A percentile compares a stretch with the other conserved stretches of the same genome.
These are phyloP conservation scores for Lactarius pseudohatsudake DNA, from an alignment of 768 basidiomycete species.

Conservation along the genomic window DNA sequence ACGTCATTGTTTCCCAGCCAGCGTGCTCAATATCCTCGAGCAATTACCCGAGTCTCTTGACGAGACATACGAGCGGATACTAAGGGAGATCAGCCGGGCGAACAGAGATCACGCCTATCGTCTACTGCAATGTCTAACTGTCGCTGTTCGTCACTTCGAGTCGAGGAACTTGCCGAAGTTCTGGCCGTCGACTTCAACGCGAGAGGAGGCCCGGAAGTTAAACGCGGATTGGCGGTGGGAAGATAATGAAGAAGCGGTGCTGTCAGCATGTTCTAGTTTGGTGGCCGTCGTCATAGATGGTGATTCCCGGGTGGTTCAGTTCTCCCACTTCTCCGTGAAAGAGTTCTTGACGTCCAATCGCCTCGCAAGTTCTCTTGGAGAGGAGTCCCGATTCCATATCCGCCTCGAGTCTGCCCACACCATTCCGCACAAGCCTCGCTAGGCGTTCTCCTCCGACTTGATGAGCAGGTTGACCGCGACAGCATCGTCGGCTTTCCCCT, in stretches of 20 bases:
- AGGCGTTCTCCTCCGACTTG: not conserved
- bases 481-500: not conserved
- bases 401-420: not conserved
- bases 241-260: not conserved
- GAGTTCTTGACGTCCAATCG: not conserved
- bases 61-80: too few species aligned
- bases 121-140: too few species aligned
- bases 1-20: too few species aligned
- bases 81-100: not conserved
- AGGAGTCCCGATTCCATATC: not conserved
- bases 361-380: not conserved
- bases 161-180: constrained; percentile 4
- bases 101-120: not conserved
- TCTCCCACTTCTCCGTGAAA: too few species aligned
- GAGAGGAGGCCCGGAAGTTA: not conserved
- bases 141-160: not conserved
- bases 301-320: not conserved
- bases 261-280: not conserved
- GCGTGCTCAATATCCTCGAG: too few species aligned
- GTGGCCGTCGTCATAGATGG: not conserved
- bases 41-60: too few species aligned
- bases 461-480: not conserved
- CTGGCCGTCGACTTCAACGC: not conserved
- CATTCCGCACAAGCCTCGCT: not conserved
- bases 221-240: not conserved